phyloP scores from a whole-genome alignment of 1,284 basidiomycete genomes.

The Porodaedalea pini region DNA sequence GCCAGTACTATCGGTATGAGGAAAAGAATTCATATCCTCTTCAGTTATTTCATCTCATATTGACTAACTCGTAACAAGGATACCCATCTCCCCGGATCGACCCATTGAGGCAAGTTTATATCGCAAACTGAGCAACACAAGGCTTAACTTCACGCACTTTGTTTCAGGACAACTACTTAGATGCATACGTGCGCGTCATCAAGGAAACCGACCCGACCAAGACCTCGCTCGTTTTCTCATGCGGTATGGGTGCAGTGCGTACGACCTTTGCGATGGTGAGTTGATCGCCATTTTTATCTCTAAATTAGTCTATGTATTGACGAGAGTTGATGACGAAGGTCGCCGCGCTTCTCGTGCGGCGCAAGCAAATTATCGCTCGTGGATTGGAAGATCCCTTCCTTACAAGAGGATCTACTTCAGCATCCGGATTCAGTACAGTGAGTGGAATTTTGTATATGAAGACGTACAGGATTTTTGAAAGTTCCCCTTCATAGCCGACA shows the following conservation, averaged over 20 bases:
- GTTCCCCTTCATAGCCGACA: conserved; percentile 39
- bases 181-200: conserved; percentile 87
- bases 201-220: conserved; percentile 75
- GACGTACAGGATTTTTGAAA: background rate
- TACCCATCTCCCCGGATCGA: conserved; percentile 89
- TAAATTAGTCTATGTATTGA: background rate
- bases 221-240: conserved; percentile 91
- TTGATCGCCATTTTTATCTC: background rate
- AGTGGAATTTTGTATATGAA: conserved; percentile 22
- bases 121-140: conserved; percentile 23
- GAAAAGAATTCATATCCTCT: conserved; percentile 1
- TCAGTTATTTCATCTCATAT: background rate
- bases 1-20: conserved; percentile 60
- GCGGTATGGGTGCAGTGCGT: conserved; percentile 95
- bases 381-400: conserved; percentile 74
- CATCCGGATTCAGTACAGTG: conserved; percentile 45
- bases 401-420: conserved; percentile 23
- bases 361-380: conserved; percentile 79
- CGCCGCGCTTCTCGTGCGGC: conserved; percentile 83
- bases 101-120: conserved; percentile 65
- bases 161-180: conserved; percentile 84
- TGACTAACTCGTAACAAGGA: conserved; percentile 43
- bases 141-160: conserved; percentile 5
- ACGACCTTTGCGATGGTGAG: conserved; percentile 93
- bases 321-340: conserved; percentile 45